Evolutionary conservation across 1,284 basidiomycete genomes (phyloP).

Genomic region (Pholiota adiposa): DNA sequence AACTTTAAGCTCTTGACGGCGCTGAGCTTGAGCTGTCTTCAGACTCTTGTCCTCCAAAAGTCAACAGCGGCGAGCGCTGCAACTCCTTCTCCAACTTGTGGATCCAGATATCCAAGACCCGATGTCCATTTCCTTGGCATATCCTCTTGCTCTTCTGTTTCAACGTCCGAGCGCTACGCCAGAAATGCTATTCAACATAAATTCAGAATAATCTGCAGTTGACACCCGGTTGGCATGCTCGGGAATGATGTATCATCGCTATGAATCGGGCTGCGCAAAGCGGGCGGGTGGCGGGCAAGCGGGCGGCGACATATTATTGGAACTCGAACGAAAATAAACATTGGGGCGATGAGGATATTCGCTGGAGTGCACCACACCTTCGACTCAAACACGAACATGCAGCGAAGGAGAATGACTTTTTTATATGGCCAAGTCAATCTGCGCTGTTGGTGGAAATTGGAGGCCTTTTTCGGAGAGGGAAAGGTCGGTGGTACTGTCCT

Average conservation of each 20-base stretch:
- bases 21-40: neutral
- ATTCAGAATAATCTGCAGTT: neutral
- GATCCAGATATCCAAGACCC: no score
- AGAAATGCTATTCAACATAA: neutral
- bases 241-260: neutral
- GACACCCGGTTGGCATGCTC: neutral
- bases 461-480: no score
- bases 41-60: neutral
- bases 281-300: neutral
- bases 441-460: no score
- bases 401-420: neutral
- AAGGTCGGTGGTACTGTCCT: neutral
- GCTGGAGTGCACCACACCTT: neutral
- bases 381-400: no score
- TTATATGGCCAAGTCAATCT: neutral
- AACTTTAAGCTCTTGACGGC: neutral
- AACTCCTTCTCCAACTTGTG: no score
- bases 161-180: neutral
- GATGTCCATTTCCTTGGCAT: no score
- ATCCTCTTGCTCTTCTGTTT: neutral
- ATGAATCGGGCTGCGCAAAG: neutral
- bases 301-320: neutral
- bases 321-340: neutral
- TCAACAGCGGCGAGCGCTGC: neutral
- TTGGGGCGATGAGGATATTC: neutral